phyloP scores from a whole-genome alignment of 2,329 filamentous ascomycete genomes.

The Colletotrichum simmondsii region DNA sequence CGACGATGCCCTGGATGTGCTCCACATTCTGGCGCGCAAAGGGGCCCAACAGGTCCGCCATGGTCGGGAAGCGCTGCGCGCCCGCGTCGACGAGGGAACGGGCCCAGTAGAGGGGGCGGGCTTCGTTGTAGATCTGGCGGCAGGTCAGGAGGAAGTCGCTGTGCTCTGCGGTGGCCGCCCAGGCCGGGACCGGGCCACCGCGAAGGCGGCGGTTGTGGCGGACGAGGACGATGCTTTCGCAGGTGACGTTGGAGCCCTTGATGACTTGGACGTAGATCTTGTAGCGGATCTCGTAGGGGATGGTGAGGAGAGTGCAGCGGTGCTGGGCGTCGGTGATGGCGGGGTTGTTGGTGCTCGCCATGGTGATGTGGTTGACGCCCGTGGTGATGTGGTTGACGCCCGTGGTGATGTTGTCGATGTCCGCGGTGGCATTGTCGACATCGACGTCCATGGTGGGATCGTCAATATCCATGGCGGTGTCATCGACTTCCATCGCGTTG shows the following conservation, averaged over 20 bases:
- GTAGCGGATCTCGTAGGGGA: background rate
- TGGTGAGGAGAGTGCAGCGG: background rate
- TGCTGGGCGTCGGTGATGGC: background rate
- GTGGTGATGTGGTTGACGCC: no score
- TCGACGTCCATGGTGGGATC: no score
- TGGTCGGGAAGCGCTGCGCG: background rate
- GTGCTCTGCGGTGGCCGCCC: background rate
- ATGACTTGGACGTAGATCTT: background rate
- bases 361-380: background rate
- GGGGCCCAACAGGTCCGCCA: background rate
- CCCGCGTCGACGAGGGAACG: background rate
- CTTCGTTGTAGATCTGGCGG: background rate
- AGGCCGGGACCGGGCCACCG: background rate
- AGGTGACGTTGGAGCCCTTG: background rate
- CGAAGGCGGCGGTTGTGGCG: no score
- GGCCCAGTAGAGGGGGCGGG: background rate
- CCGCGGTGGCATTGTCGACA: no score
- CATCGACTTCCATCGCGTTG: no score
- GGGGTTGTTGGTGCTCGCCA: background rate
- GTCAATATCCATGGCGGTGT: no score
- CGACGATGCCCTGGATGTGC: background rate
- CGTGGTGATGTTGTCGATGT: no score
- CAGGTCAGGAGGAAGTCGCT: background rate
- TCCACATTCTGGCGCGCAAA: background rate
- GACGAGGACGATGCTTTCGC: no score